Evolutionary conservation across 305 asterid genomes (phyloP), one percentile per base, ranked within the genome.

Genomic region (Fraxinus sp.): DNA sequence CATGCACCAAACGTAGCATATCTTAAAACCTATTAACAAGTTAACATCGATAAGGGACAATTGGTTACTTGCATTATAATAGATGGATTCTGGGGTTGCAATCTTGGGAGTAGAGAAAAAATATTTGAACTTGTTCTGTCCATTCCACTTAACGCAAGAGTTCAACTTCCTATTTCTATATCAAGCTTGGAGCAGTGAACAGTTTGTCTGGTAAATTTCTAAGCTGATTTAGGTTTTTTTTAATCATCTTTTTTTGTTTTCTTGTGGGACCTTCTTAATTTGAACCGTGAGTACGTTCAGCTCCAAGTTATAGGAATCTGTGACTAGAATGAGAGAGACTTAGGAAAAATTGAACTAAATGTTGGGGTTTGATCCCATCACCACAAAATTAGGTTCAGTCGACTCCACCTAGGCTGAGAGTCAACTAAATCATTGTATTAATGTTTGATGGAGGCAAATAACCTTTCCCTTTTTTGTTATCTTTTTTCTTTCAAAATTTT

Each of bases 401-500:
- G 77, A 46, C 75, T 4, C 57, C 75, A 2, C 64, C 55, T 78
- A 62, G 78, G 71, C 43, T 59, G 41, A 28, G 80, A 28, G 73
- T 70, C 41, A 32, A 71, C 43, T 68, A 71, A 71, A 71, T 71
- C 24, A 13, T 33, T 32, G 36, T 66, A 66, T 26, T 4, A 26
- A 66, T 26, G 74, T 22, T 66, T 20, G 72, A 66, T 66, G 74
- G n/a, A 66, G 74, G 36, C 74, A 66, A 66, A 66, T 66, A 11
- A 8, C 70, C 32, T 73, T 62, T 33, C 39, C 32, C 30, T n/a
- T 9, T 75, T 41, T 39, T 30, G 11, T 35, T 57, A 71, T 75
- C 77, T 33, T 9, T 72, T 57, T 84, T 7, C 32, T 55, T 68
- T 46, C 26, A 41, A 20, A 62, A 77, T 26, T 76, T 62, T 84